Evolutionary conservation across 2,329 filamentous ascomycete species (phyloP), one percentile per base, ranked within the genome.

Genomic region (Sporothrix inflata): DNA sequence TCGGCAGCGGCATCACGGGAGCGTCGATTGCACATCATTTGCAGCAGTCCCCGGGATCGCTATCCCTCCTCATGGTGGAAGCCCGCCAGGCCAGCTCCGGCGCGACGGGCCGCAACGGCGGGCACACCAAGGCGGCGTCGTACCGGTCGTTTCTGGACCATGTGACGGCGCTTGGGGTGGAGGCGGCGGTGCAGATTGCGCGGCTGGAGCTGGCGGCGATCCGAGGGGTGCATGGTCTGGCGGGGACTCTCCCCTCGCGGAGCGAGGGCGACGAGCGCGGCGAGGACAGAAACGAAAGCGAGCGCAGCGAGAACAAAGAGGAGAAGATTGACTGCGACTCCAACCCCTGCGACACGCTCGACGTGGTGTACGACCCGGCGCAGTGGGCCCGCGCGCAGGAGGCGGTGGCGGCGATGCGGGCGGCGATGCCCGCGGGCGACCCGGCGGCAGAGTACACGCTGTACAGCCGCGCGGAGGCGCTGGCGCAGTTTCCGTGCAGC

Each of bases 1-100:
- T 92, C 40, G 90, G 90, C 38, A 89, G 86, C 77, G 90, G 90
- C 34, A 90, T 91, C 74, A 88, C 88, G 2, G 89, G 90, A n/a
- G 83, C 87, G 4, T 87, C 85, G 65, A 84, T 86, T 6, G 89
- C 88, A 11, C 86, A 86, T 77, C 85, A 85, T 74, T 80, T 90
- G 75, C 83, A 82, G 19, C 72, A 27, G 12, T 19, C 6, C 27
- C 30, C 8, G n/a, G n/a, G n/a, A n/a, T n/a, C n/a, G n/a, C 78
- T 80, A 38, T 81, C 84, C 66, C 81, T 91, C 3, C 83, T 91
- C 2, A 86, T 91, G 83, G 81, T 92, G 6, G 90, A 92, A 78
- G 89, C 90, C 12, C 82, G 90, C 73, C 87, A 90, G 77, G 87
- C 88, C 7, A 90, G 88, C 75, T 91, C 88, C 79, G 89, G 89